These are phyloP conservation scores for Microcos paniculata DNA, from an alignment of 345 rosid genomes.

Conservation along the genomic window DNA sequence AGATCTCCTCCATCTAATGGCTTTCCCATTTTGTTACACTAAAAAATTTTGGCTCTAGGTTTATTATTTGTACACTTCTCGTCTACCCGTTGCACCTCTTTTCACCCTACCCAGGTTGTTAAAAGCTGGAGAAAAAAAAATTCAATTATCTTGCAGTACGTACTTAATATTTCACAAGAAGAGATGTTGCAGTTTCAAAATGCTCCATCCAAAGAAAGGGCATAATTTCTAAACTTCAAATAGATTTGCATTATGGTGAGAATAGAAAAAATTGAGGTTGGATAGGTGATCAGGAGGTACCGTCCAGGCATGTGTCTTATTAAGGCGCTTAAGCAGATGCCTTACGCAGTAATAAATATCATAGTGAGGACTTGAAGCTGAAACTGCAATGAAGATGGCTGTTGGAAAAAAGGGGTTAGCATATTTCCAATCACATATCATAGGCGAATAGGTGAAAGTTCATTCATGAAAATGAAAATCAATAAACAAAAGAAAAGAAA, in stretches of 20 bases:
- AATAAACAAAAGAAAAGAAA: neutral
- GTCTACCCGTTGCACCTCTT: too few relatives aligned
- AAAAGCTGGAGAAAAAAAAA: neutral
- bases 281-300: conserved; percentile 23
- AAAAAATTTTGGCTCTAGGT: too few relatives aligned
- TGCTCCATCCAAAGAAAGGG: neutral
- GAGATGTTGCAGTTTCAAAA: neutral
- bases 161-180: neutral
- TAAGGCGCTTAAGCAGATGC: conserved; percentile 34
- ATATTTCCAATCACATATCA: neutral
- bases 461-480: neutral
- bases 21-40: too few relatives aligned
- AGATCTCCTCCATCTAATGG: too few relatives aligned
- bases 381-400: conserved; percentile 34
- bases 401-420: conserved; percentile 8
- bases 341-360: conserved; percentile 35
- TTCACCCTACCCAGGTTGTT: neutral
- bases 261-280: neutral
- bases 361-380: conserved; percentile 25
- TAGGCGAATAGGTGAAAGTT: neutral
- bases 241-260: neutral
- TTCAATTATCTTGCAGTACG: neutral
- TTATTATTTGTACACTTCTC: too few relatives aligned
- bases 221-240: neutral
- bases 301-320: conserved; percentile 41